Conservation (phyloP, 306 rosid species). For the Cucurbita moschata region DNA sequence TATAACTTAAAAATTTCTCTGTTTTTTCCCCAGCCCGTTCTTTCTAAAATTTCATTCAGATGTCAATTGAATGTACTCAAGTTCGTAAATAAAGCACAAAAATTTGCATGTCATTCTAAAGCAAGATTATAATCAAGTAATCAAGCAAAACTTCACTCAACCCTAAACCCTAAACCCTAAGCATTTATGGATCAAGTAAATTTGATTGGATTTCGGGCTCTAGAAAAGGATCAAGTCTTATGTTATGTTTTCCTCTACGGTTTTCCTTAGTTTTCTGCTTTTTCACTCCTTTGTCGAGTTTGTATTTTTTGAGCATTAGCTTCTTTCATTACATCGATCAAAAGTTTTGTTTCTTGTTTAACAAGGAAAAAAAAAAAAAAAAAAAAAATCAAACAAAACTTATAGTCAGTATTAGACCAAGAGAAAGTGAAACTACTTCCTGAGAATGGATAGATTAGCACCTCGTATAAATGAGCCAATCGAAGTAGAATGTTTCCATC, state of each 20-base stretch:
- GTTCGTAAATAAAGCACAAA: background rate
- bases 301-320: no score
- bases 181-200: no score
- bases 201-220: no score
- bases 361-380: no score
- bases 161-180: no score
- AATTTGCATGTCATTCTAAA: background rate
- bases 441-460: slow-evolving; percentile 1
- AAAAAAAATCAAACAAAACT: background rate
- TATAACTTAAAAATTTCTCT: background rate
- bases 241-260: no score
- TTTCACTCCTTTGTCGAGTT: no score
- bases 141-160: no score
- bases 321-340: no score
- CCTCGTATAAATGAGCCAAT: slow-evolving; percentile 38
- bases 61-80: background rate
- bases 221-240: no score
- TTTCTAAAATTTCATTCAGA: background rate
- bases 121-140: background rate
- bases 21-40: background rate
- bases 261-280: no score
- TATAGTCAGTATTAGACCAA: background rate
- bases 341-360: no score
- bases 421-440: background rate
- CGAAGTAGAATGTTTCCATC: slow-evolving; percentile 28